Evolutionary conservation across 1,284 basidiomycete species (phyloP), one percentile per base, ranked within the genome.

Genomic region (Melampsora abietis-canadensis): DNA sequence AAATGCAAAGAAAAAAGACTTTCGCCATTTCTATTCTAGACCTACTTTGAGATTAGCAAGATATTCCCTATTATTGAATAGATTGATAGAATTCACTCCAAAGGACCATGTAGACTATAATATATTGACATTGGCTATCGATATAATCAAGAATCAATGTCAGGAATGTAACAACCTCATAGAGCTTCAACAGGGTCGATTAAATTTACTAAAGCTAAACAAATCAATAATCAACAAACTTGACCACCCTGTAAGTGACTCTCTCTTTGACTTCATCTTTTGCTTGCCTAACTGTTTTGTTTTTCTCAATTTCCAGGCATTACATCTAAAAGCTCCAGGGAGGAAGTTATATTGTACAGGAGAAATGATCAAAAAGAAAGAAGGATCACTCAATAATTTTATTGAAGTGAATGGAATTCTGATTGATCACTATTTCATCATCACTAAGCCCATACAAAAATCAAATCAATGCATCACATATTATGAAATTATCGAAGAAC

Each of bases 31-130:
- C 60, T 92, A 95, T 78, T 85, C 96, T 76, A 92, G 92, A 6
- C 92, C 94, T 0, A 88, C 90, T 0, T 91, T 93, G 76, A 92
- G 95, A 80, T 84, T 97, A 14, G 91, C 94, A 81, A 90, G 92
- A 77, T 97, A 97, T 80, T 91, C 92, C 8, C 87, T 92, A 0
- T 85, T 93, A 12, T 85, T 98, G 1, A 90, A 94, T 78, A 92
- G 92, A 1, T 91, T 97, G 68, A 87, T 90, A 78, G 87, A 89
- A 75, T 88, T 89, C 80, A 95, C 93, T 0, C 87, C 86, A 2
- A 84, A 86, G 5, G 88, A 87, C 1, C 92, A 92, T 78, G 88
- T 90, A 2, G 93, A 96, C 80, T 85, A 86, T 2, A 86, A 88
- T 44, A 87, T 87, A 31, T 91, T 96, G 66, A 89, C 91, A 0